Conservation (phyloP, 2,329 filamentous ascomycete species). For the Alternaria ventricosa region DNA sequence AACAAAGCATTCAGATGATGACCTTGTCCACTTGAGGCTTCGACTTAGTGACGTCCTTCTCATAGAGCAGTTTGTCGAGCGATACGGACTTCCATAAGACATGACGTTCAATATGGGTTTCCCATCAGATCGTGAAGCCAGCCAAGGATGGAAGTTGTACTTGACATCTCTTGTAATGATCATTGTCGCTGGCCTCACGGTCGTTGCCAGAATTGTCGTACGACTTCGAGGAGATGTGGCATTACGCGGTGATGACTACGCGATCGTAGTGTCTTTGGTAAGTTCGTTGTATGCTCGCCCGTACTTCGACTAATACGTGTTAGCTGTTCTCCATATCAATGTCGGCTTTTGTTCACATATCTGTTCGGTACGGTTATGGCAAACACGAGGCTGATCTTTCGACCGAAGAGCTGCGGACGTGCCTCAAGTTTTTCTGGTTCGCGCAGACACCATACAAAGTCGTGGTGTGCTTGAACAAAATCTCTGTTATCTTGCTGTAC, state of each 20-base stretch:
- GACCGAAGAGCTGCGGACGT: no score
- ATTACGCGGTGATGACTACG: neutral
- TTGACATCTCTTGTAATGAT: neutral
- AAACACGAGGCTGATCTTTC: no score
- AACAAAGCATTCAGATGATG: neutral
- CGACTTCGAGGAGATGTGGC: neutral
- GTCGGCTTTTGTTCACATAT: neutral
- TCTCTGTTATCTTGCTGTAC: neutral
- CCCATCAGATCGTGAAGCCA: neutral
- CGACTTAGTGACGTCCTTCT: neutral
- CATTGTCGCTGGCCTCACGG: neutral
- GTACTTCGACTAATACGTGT: neutral
- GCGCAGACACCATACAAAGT: neutral
- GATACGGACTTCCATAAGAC: neutral
- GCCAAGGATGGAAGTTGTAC: neutral
- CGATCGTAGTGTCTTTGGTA: neutral
- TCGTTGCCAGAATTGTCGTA: neutral
- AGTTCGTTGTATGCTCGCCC: neutral
- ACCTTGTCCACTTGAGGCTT: neutral
- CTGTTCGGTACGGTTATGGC: neutral
- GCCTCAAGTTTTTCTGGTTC: no score
- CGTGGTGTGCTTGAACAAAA: conserved; percentile 9
- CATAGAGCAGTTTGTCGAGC: neutral
- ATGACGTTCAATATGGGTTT: neutral
- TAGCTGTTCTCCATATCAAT: neutral